Evolutionary conservation across 1,284 basidiomycete genomes (phyloP), one percentile per base, ranked within the genome.

Genomic region (Psilocybe mexicana): DNA sequence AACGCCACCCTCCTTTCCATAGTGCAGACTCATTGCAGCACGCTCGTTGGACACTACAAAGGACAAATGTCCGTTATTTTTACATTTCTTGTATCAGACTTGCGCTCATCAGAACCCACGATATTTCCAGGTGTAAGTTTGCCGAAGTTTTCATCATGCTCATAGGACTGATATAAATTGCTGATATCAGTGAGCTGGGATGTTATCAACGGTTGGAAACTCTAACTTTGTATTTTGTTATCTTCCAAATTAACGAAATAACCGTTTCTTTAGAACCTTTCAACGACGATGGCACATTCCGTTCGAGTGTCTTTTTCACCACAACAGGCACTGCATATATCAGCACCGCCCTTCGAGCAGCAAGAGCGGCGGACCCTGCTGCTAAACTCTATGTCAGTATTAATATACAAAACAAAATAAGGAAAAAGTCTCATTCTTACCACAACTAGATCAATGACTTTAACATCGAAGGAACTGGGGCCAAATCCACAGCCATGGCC

Each of bases 391-490:
- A 63, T 47, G 57, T 61, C n/a, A 11, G 52, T 57, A 10, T 43
- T 6, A 12, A 10, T 12, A 36, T 36, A 8, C 38, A 33, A 0
- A 28, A 28, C 0, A 18, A 18, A 18, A 1, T 18, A 18, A 18
- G 18, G 7, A 1, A 26, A 36, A 25, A 8, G 23, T 12, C 5
- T 24, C 10, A 18, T 40, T 6, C 26, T 36, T 33, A 33, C 36
- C 12, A 23, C 24, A 12, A 4, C 3, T 6, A 78, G 75, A 82
- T 85, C 72, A 86, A 85, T 63, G 83, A 85, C 63, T 86, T 81
- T 72, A 85, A 82, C 67, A 76, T 83, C 45, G 81, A 83, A 61
- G 72, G 70, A 48, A 72, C 72, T 40, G 79, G 81, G 36, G 74
- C 79, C 26, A 86, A 86, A 66, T 74, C 81, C 10, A 79, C 78